Base-by-base conservation (phyloP, 1,284 basidiomycete genomes). In the Schizophyllum amplum region DNA sequence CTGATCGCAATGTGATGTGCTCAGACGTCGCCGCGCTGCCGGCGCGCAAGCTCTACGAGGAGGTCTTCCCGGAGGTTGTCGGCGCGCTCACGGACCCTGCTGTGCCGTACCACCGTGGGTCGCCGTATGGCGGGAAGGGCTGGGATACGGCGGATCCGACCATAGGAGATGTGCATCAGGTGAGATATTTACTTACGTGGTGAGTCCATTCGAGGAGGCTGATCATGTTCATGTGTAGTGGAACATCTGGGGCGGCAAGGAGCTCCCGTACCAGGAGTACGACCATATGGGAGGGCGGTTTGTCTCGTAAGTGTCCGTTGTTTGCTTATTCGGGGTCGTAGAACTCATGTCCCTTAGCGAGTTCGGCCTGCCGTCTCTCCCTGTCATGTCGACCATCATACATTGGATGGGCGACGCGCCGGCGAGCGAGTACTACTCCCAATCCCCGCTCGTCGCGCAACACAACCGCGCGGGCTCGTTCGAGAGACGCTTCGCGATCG, bases 391-490 rank as follows among this genome's bases (percentile, higher is more conserved):
- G 25, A 96, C 94, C 0, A 84, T 94, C 50, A 83, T 92, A 61
- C 80, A 88, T 66, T 95, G 92, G 90, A 74, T 90, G 47, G 83
- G 78, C 48, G 85, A 80, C n/a, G 74, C 90, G 65, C 74, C 73
- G 55, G 67, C 75, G 15, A 42, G 33, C 33, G 87, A 95, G 68
- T 76, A 88, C 21, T 89, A 83, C 72, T 91, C 93, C 42, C 93
- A 96, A 69, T 95, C 92, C 3, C 33, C 33, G 4, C 11, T 42
- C 33, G 17, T 42, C 7, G 33, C 33, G 60, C 87, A 87, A 65
- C 94, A 95, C 70, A 95, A 95, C 78, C 95, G 96, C 69, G 93
- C 92, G 1, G 83, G 79, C 66, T 92, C 91, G 0, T 93, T 87
- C 65, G 92, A 94, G 72, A 80, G 93, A 57, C 82, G 92, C 27